A percentile compares a stretch with the other conserved stretches of the same genome.
phyloP scores from a whole-genome alignment of 305 asterid genomes.

The Fraxinus paxiana region DNA sequence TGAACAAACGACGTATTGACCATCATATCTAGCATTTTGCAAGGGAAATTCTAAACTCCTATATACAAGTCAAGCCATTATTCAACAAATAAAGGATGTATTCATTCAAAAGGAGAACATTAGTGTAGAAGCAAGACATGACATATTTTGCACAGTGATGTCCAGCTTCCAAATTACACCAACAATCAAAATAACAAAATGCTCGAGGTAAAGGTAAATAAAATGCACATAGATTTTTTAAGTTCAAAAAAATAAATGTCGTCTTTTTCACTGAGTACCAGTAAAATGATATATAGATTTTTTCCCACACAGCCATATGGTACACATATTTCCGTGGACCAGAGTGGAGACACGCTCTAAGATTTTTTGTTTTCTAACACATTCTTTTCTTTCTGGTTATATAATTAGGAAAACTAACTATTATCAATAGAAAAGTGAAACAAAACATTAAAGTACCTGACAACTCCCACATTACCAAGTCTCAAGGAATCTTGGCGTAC shows the following conservation, averaged over 20 bases:
- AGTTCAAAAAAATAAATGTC: not conserved
- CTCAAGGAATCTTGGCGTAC: constrained; percentile 90
- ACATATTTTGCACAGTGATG: not conserved
- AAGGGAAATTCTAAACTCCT: not conserved
- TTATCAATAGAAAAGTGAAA: not conserved
- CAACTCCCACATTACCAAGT: constrained; percentile 88
- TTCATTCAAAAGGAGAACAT: not conserved
- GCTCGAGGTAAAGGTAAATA: not conserved
- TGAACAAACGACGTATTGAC: not conserved
- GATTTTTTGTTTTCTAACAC: not conserved
- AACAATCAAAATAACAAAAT: not conserved
- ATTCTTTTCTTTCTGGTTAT: not conserved
- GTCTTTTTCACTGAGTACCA: not conserved
- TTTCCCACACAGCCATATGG: not conserved
- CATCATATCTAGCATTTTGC: not conserved
- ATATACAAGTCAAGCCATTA: not conserved
- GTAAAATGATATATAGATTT: not conserved
- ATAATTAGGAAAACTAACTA: not conserved
- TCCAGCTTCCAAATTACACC: not conserved
- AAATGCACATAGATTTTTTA: not conserved
- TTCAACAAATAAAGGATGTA: not conserved
- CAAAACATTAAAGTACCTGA: constrained; percentile 50
- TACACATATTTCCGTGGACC: not conserved
- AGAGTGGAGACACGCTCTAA: not conserved
- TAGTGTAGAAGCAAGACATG: not conserved